Percentiles rank a stretch among this genome's conserved stretches.
Conservation (phyloP, 495 filamentous ascomycete genomes). For the Evansstolkia leycettana region DNA sequence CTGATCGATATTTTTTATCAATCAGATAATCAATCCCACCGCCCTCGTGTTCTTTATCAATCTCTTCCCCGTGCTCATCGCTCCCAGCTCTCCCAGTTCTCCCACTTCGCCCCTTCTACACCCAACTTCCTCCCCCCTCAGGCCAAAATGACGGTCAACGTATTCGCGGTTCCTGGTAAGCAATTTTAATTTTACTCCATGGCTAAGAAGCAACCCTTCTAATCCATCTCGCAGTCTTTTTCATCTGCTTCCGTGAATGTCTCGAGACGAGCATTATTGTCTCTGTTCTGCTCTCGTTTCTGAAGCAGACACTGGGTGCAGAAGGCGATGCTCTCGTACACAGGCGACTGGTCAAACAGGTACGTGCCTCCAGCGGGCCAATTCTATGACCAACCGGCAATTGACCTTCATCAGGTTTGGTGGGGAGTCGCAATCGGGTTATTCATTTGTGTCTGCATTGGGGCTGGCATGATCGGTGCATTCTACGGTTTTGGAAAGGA, state of each 20-base stretch:
- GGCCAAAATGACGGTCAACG: background rate
- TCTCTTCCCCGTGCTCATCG: too few relatives aligned
- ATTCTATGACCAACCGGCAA: background rate
- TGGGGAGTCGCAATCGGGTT: conserved; percentile 46
- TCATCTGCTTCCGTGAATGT: conserved; percentile 66
- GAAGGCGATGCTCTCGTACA: conserved; percentile 39
- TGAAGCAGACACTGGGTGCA: conserved; percentile 60
- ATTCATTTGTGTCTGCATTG: conserved; percentile 47
- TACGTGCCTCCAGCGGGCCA: conserved; percentile 7
- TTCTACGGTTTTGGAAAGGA: conserved; percentile 56
- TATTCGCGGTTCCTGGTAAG: background rate
- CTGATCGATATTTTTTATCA: too few relatives aligned
- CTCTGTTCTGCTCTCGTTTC: conserved; percentile 59
- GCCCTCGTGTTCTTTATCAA: too few relatives aligned
- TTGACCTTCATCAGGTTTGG: conserved; percentile 43
- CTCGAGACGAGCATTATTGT: conserved; percentile 65
- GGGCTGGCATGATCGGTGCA: conserved; percentile 54
- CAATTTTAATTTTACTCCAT: background rate
- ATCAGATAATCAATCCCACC: background rate
- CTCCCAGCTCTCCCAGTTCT: too few relatives aligned
- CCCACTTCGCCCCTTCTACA: too few relatives aligned
- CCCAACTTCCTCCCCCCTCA: background rate
- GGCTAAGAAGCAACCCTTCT: background rate
- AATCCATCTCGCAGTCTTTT: conserved; percentile 42
- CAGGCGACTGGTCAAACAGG: conserved; percentile 54